Conservation (phyloP, 169 alveolate genomes). For the Plasmodium reichenowi region DNA sequence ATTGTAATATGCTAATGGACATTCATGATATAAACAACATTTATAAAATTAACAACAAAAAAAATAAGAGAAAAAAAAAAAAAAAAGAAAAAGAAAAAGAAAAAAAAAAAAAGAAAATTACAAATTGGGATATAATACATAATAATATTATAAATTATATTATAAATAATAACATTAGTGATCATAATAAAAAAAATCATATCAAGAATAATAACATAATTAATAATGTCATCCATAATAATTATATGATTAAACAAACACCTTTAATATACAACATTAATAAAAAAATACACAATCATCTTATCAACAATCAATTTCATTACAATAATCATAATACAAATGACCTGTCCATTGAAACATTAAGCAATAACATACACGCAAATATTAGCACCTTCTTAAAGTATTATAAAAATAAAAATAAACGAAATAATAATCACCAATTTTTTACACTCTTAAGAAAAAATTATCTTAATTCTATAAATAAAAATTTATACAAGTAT, state of each 20-base stretch:
- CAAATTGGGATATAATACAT: too few relatives aligned
- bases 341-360: slow-evolving; percentile 2
- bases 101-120: too few relatives aligned
- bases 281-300: background rate
- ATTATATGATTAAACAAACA: background rate
- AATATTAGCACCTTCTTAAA: slow-evolving; percentile 44
- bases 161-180: too few relatives aligned
- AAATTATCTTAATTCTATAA: slow-evolving; percentile 4
- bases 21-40: too few relatives aligned
- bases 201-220: too few relatives aligned
- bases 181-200: too few relatives aligned
- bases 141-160: too few relatives aligned
- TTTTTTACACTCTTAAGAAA: slow-evolving; percentile 6
- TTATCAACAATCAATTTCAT: background rate
- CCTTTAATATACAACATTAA: background rate
- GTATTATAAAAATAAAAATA: slow-evolving; percentile 22
- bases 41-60: too few relatives aligned
- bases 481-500: slow-evolving; percentile 14
- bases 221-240: too few relatives aligned
- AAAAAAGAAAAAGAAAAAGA: too few relatives aligned
- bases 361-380: slow-evolving; percentile 34
- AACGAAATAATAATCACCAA: background rate
- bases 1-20: too few relatives aligned
- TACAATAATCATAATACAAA: background rate
- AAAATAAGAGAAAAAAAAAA: too few relatives aligned